These are phyloP conservation scores for Sporothrix luriei DNA, from an alignment of 2,329 filamentous ascomycete species.

Conservation along the genomic window DNA sequence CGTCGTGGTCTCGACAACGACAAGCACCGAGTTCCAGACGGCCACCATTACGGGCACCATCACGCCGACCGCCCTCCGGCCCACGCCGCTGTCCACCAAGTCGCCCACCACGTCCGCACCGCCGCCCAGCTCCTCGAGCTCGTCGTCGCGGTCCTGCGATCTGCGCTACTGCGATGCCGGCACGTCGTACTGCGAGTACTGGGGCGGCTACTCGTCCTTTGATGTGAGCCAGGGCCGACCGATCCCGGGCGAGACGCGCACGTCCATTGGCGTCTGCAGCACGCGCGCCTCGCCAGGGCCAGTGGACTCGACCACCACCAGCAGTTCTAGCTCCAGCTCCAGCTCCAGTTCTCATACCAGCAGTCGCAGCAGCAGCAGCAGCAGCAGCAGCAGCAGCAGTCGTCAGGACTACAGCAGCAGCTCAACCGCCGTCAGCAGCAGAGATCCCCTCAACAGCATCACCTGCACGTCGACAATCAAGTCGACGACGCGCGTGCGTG, in stretches of 20 bases:
- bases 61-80: not conserved
- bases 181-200: slow-evolving; percentile 37
- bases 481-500: not conserved
- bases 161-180: slow-evolving; percentile 34
- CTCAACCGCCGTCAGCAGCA: not conserved
- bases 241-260: slow-evolving; percentile 35
- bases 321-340: not conserved
- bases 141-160: slow-evolving; percentile 31
- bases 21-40: slow-evolving; percentile 15
- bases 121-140: not conserved
- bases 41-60: slow-evolving; percentile 8
- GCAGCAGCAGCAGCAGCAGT: not conserved
- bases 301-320: slow-evolving; percentile 1
- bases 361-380: slow-evolving; percentile 2
- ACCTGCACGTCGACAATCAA: slow-evolving; percentile 13
- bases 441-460: slow-evolving; percentile 7
- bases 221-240: slow-evolving; percentile 32
- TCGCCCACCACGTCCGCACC: not conserved
- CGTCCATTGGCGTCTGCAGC: slow-evolving; percentile 31
- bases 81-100: no score
- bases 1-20: not conserved
- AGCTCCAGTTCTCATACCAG: not conserved
- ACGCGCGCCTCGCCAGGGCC: slow-evolving; percentile 7
- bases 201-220: slow-evolving; percentile 36
- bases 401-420: no score